Base-by-base conservation (phyloP, 805 yeast species). In the Sungouiozyma intestinalis region DNA sequence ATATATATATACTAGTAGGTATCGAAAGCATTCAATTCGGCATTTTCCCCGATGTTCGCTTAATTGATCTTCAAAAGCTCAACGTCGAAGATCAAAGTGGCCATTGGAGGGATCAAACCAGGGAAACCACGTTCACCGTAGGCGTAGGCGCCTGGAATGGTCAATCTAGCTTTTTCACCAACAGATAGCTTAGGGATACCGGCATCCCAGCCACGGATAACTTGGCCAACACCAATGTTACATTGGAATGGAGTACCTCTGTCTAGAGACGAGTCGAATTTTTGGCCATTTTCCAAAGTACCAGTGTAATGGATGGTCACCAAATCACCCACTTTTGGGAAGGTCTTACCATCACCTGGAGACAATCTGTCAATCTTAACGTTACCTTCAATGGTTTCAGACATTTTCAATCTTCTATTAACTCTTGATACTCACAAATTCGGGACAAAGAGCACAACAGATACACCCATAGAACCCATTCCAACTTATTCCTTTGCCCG, bases 291-390 rank as follows among this genome's bases (percentile, higher is more conserved):
- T 67, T 85, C 94, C 61, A 90, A 75, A 45, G 95, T 87, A 57
- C 97, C 97, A 41, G 85, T 82, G 77, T 90, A 90, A 71, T 90
- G 97, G 62, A 90, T 90, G 50, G 96, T 81, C 52, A 90, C 92
- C 50, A 72, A 68, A 69, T 88, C 96, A 55, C 97, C 97, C 34
- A 70, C 63, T 65, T 81, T 72, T 61, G 97, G 97, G 78, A 72
- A 88, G 56, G 79, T 81, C 61, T 71, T 74, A 50, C 92, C 94
- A 65, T 90, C 95, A 66, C 97, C 87, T 64, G 63, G 60, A 38
- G 58, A 42, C 36, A 56, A 39, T 60, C 67, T 62, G 42, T 60
- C 64, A 39, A 63, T 62, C 39, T 57, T 55, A 40, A 63, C 65
- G 57, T 62, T 61, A 55, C 68, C 67, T 59, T 61, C 64, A 51